These are phyloP conservation scores for Pisolithus marmoratus DNA, from an alignment of 768 basidiomycete genomes.

Conservation along the genomic window DNA sequence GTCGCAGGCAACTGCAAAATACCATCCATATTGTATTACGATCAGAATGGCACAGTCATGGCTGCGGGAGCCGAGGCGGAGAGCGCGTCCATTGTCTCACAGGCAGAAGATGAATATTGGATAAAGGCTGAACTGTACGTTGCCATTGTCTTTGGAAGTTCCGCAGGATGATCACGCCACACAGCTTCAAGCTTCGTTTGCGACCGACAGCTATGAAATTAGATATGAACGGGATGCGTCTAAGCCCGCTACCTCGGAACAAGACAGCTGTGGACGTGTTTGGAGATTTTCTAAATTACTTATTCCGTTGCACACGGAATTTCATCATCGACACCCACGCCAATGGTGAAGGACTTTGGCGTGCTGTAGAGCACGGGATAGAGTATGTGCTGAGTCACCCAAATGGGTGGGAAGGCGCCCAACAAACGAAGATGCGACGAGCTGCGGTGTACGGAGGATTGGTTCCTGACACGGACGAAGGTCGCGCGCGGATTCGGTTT, in stretches of 20 bases:
- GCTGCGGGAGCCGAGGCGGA: slow-evolving; percentile 79
- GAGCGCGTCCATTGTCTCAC: slow-evolving; percentile 45
- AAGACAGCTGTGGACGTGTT: slow-evolving; percentile 72
- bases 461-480: slow-evolving; percentile 69
- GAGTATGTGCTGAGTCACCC: slow-evolving; percentile 77
- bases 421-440: slow-evolving; percentile 72
- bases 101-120: slow-evolving; percentile 77
- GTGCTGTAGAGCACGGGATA: slow-evolving; percentile 60
- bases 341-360: slow-evolving; percentile 65
- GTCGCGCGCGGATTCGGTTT: slow-evolving; percentile 67
- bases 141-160: neutral
- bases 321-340: slow-evolving; percentile 83
- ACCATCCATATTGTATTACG: slow-evolving; percentile 72
- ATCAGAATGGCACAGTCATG: slow-evolving; percentile 56
- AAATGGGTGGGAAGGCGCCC: slow-evolving; percentile 76
- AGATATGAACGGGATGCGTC: slow-evolving; percentile 79
- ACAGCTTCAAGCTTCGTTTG: slow-evolving; percentile 75
- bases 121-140: slow-evolving; percentile 69
- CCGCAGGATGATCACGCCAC: neutral
- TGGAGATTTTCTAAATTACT: slow-evolving; percentile 72
- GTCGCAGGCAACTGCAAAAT: slow-evolving; percentile 83
- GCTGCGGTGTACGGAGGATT: slow-evolving; percentile 67
- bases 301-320: slow-evolving; percentile 65
- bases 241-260: slow-evolving; percentile 58
- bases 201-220: slow-evolving; percentile 74